Evolutionary conservation across 495 filamentous ascomycete genomes (phyloP).

Genomic region (Aspergillus bridgeri): DNA sequence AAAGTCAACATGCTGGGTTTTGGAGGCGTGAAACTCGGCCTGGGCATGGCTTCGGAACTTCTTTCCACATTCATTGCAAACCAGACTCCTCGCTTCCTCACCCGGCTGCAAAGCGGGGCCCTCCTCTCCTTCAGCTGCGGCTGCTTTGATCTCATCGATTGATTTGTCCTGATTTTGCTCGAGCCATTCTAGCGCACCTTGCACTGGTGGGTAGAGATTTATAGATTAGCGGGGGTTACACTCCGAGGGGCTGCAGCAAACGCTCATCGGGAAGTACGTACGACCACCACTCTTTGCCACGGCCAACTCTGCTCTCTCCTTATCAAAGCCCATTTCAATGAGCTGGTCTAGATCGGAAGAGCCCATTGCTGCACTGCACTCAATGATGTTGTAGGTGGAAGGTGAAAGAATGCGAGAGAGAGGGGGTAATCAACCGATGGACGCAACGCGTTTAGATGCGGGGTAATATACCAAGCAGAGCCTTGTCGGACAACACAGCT

Average conservation of each 20-base stretch:
- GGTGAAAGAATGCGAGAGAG: background rate
- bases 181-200: slow-evolving; percentile 90
- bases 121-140: slow-evolving; percentile 49
- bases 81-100: slow-evolving; percentile 59
- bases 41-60: slow-evolving; percentile 75
- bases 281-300: slow-evolving; percentile 72
- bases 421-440: no score
- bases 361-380: slow-evolving; percentile 48
- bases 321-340: slow-evolving; percentile 93
- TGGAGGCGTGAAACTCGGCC: slow-evolving; percentile 87
- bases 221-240: slow-evolving; percentile 3
- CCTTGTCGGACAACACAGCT: background rate
- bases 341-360: slow-evolving; percentile 75
- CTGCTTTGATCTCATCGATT: slow-evolving; percentile 67
- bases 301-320: slow-evolving; percentile 73
- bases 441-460: background rate
- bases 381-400: background rate
- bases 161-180: slow-evolving; percentile 83
- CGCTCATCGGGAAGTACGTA: slow-evolving; percentile 41
- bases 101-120: slow-evolving; percentile 57
- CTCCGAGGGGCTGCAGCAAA: background rate
- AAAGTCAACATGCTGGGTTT: slow-evolving; percentile 88
- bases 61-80: slow-evolving; percentile 92
- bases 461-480: background rate
- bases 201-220: slow-evolving; percentile 50